These are phyloP conservation scores for Schoenoplectus tabernaemontani DNA, from an alignment of 202 grass and related monocot species.

Conservation along the genomic window DNA sequence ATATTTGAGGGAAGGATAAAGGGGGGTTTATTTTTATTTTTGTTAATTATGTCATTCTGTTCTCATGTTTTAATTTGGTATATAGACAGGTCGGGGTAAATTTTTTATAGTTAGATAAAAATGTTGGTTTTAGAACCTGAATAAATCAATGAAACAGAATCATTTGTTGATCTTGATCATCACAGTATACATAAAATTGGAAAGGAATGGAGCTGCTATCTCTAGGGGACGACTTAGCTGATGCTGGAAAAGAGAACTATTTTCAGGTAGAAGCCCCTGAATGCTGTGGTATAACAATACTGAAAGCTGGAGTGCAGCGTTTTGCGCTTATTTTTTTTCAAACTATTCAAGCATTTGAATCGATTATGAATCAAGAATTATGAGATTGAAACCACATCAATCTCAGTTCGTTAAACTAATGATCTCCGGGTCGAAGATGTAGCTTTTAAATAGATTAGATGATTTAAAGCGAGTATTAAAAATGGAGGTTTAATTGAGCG, in stretches of 20 bases:
- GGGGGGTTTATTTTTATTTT: constrained; percentile 6
- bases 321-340: not conserved
- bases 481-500: not conserved
- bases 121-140: constrained; percentile 11
- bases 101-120: constrained; percentile 12
- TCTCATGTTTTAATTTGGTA: constrained; percentile 9
- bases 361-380: not conserved
- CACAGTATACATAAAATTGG: not conserved
- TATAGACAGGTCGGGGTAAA: not conserved
- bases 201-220: not conserved
- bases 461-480: not conserved
- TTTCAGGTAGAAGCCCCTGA: not conserved
- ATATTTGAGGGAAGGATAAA: constrained; percentile 25
- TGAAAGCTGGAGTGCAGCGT: not conserved
- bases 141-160: constrained; percentile 16
- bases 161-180: not conserved
- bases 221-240: not conserved
- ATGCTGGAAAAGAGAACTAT: not conserved
- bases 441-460: not conserved
- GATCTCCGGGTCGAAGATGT: not conserved
- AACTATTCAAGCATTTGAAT: not conserved
- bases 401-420: not conserved
- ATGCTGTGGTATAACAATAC: not conserved
- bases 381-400: not conserved
- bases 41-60: constrained; percentile 4